Conservation (phyloP, 345 rosid species). For the Cardamine chenopodiifolia region DNA sequence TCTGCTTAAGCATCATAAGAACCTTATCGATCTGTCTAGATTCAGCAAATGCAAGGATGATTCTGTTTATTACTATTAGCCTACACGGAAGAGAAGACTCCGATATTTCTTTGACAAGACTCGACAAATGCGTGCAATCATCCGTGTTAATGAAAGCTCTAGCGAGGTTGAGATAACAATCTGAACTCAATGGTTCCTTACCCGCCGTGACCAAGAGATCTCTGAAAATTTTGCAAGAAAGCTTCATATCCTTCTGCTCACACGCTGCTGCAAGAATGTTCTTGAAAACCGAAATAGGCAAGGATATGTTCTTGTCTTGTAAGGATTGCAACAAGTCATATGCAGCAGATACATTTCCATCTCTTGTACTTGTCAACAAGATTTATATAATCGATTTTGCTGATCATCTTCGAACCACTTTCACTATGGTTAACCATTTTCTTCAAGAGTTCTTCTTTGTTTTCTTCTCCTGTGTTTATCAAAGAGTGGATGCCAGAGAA, state of each 20-base stretch:
- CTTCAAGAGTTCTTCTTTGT: constrained; percentile 29
- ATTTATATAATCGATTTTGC: constrained; percentile 42
- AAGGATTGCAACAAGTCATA: constrained; percentile 50
- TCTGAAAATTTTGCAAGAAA: constrained; percentile 39
- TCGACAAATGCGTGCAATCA: constrained; percentile 47
- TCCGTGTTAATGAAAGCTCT: constrained; percentile 53
- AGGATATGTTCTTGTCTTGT: constrained; percentile 46
- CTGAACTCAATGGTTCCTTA: constrained; percentile 51
- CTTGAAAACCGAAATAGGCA: constrained; percentile 40
- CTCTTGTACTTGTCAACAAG: constrained; percentile 48
- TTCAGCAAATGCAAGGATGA: constrained; percentile 65
- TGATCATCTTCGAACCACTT: constrained; percentile 31
- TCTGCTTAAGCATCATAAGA: constrained; percentile 54
- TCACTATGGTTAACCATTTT: constrained; percentile 37
- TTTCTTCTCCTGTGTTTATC: constrained; percentile 42
- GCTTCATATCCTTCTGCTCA: constrained; percentile 30
- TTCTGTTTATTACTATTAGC: constrained; percentile 56
- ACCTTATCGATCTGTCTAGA: constrained; percentile 71
- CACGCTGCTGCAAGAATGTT: constrained; percentile 47
- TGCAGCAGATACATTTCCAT: constrained; percentile 56
- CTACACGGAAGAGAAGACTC: constrained; percentile 50
- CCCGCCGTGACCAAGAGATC: constrained; percentile 19
- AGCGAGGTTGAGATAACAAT: constrained; percentile 59
- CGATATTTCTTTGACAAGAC: constrained; percentile 55
- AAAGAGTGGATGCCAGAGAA: constrained; percentile 44